These are phyloP conservation scores for Phoma sp. DNA, from an alignment of 2,329 filamentous ascomycete genomes.

Conservation along the genomic window DNA sequence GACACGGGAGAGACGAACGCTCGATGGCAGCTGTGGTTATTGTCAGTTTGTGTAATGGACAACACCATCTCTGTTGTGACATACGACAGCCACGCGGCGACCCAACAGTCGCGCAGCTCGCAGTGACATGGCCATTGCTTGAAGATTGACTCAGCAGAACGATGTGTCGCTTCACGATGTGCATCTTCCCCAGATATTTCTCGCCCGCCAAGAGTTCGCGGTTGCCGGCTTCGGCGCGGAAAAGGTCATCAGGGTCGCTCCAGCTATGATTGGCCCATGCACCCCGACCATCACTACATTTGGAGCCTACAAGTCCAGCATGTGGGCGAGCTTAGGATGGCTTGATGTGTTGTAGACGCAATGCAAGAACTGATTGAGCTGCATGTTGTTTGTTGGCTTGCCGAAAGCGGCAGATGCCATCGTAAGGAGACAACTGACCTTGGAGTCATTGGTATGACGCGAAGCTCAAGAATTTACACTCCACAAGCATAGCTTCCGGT, in stretches of 20 bases:
- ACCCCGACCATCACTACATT: constrained; percentile 29
- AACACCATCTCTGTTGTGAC: constrained; percentile 3
- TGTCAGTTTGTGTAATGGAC: constrained; percentile 20
- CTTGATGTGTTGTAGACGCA: constrained; percentile 8
- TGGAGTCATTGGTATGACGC: constrained; percentile 42
- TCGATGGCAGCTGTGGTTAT: constrained; percentile 30
- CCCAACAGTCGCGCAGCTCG: constrained; percentile 43
- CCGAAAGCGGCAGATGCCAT: constrained; percentile 31
- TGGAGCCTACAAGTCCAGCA: constrained; percentile 16
- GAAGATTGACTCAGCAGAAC: constrained; percentile 19
- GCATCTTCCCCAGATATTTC: constrained; percentile 30
- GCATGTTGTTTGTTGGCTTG: constrained; percentile 9
- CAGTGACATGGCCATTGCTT: constrained; percentile 47
- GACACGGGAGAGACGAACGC: constrained; percentile 34
- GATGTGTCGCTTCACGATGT: constrained; percentile 24
- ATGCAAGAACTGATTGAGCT: constrained; percentile 2
- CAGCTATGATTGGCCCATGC: constrained; percentile 33
- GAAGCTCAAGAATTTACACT: constrained; percentile 25
- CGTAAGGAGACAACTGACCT: constrained; percentile 9
- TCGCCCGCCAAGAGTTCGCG: constrained; percentile 28
- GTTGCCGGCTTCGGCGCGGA: constrained; percentile 37
- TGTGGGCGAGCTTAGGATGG: constrained; percentile 13
- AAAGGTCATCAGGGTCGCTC: constrained; percentile 37
- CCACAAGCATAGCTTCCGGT: constrained; percentile 12
- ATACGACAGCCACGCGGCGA: constrained; percentile 39